Evolutionary conservation across 108 stramenopile genomes (phyloP), one percentile per base, ranked within the genome.

Genomic region (Nannochloropsis oceanica): DNA sequence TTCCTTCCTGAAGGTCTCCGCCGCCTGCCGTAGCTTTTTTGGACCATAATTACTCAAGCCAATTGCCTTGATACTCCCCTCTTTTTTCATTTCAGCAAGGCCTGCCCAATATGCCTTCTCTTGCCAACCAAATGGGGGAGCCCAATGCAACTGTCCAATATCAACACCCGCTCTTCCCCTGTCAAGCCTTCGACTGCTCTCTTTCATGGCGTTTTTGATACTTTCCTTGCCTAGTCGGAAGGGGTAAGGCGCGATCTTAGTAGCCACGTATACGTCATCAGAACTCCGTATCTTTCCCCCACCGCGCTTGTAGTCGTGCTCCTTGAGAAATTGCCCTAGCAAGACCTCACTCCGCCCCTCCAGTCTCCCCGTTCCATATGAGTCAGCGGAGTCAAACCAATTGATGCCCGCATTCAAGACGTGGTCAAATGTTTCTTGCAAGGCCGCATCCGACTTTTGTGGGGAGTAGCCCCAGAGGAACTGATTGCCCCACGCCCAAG

Each of bases 321-420:
- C 88, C 22, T 82, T 50, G 8, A 88, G 43, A 79, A 89, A 85
- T 82, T 84, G 87, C 18, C 89, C 89, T n/a, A 90, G 43, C 43
- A 90, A 86, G 13, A 26, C 42, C 81, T 90, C 89, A 24, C 86
- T 87, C 84, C 87, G 86, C 24, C 88, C 89, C 20, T 84, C 89
- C 14, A 90, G 44, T 59, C 81, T 85, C 24, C 89, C 89, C 12
- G 89, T 90, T 25, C 90, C 90, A 42, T 90, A 90, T 43, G 85
- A 86, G 87, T 90, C 90, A 18, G 90, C 90, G 27, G 90, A 87
- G 80, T 90, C 90, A 25, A 90, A 90, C 90, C 90, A 90, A 25
- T 87, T 90, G 46, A 90, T 88, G 0, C 90, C 90, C 43, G 81
- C 43, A 27, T n/a, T 44, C 20, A 87, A 80, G 43, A 82, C 85